Evolutionary conservation across 2,329 filamentous ascomycete species (phyloP).

Genomic region (Aspergillus aculeatinus): DNA sequence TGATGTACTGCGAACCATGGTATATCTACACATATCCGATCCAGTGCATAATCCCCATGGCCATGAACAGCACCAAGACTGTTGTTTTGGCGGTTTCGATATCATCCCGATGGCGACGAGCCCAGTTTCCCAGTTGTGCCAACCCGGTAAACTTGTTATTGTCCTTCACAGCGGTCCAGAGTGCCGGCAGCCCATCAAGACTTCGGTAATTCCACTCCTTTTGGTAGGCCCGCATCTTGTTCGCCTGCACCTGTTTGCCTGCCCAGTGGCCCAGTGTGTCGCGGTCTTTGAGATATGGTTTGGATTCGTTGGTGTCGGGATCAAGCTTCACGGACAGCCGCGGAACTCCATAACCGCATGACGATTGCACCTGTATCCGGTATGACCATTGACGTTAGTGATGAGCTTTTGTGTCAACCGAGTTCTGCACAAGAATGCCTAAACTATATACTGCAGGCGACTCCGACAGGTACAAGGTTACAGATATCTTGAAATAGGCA

Average conservation of each 20-base stretch:
- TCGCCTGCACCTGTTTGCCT: slow-evolving; percentile 49
- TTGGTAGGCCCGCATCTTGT: slow-evolving; percentile 57
- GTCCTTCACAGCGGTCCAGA: slow-evolving; percentile 54
- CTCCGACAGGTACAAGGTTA: too few species aligned
- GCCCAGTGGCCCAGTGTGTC: slow-evolving; percentile 57
- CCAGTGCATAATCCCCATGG: slow-evolving; percentile 21
- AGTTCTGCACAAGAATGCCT: neutral
- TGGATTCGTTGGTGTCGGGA: slow-evolving; percentile 21
- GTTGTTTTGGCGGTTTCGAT: slow-evolving; percentile 23
- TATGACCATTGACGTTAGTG: neutral
- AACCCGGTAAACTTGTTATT: slow-evolving; percentile 50
- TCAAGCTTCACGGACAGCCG: slow-evolving; percentile 47
- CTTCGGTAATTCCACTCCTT: slow-evolving; percentile 55
- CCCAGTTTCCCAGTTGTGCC: slow-evolving; percentile 36
- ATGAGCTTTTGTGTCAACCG: neutral
- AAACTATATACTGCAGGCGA: neutral
- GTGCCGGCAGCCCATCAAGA: slow-evolving; percentile 60
- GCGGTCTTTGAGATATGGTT: slow-evolving; percentile 51
- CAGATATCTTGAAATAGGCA: neutral
- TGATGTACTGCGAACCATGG: neutral
- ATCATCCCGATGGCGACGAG: slow-evolving; percentile 17
- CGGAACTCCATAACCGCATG: slow-evolving; percentile 66
- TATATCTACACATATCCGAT: slow-evolving; percentile 13
- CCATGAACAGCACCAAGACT: slow-evolving; percentile 20
- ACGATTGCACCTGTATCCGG: slow-evolving; percentile 53